A percentile compares a stretch with the other conserved stretches of the same genome.
Evolutionary conservation across 2,329 filamentous ascomycete genomes (phyloP).

Genomic region (Trichoderma simmonsii): DNA sequence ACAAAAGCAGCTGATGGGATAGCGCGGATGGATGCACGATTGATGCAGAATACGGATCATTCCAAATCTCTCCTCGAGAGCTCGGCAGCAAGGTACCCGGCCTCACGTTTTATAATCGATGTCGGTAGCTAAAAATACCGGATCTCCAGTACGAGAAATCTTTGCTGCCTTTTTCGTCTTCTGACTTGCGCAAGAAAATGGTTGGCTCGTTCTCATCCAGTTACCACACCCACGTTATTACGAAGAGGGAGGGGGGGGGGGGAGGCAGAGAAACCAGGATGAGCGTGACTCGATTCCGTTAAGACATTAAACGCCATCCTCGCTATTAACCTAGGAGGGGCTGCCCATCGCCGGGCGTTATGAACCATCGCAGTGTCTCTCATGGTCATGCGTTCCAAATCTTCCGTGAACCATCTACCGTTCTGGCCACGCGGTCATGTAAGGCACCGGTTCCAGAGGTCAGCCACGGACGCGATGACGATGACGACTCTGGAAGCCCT

Average conservation of each 20-base stretch:
- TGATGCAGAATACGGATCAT: slow-evolving; percentile 20
- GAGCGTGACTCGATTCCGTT: slow-evolving; percentile 36
- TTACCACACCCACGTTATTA: slow-evolving; percentile 15
- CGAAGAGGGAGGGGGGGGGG: slow-evolving; percentile 12
- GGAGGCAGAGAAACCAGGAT: slow-evolving; percentile 22
- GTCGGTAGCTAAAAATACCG: slow-evolving; percentile 28
- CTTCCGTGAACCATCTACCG: slow-evolving; percentile 19
- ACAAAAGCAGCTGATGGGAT: not conserved
- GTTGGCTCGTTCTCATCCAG: slow-evolving; percentile 21
- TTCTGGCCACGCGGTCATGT: slow-evolving; percentile 30
- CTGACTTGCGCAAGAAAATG: slow-evolving; percentile 23
- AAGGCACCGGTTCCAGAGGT: slow-evolving; percentile 27
- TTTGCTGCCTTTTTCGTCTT: slow-evolving; percentile 20
- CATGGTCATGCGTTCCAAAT: slow-evolving; percentile 27
- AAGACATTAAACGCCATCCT: slow-evolving; percentile 37
- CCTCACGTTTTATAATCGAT: slow-evolving; percentile 28
- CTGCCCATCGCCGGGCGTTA: slow-evolving; percentile 29
- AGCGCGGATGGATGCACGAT: slow-evolving; percentile 25
- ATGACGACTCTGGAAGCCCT: slow-evolving; percentile 10
- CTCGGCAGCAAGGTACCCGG: slow-evolving; percentile 21
- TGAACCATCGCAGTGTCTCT: slow-evolving; percentile 26
- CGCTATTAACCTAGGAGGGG: slow-evolving; percentile 24
- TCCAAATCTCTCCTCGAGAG: slow-evolving; percentile 2
- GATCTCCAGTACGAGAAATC: slow-evolving; percentile 28
- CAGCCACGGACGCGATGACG: slow-evolving; percentile 21